Percentiles rank a stretch among this genome's conserved stretches.
Conservation (phyloP, 2,329 filamentous ascomycete genomes). For the Aspergillus sp. region DNA sequence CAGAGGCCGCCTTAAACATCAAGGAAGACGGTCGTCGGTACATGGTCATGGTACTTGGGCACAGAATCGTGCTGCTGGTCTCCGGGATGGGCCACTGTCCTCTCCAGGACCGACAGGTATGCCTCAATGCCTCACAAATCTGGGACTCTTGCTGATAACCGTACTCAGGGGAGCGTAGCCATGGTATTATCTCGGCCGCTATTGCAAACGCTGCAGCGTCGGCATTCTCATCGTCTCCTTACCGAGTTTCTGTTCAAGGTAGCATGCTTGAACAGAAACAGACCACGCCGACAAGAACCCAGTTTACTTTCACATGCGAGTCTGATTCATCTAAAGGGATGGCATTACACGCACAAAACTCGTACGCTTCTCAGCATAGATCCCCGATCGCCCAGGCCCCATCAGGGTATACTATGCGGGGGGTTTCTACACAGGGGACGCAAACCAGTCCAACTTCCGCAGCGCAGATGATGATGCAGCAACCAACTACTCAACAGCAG, state of each 20-base stretch:
- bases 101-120: slow-evolving; percentile 42
- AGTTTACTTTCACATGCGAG: slow-evolving; percentile 96
- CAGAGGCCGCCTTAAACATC: slow-evolving; percentile 76
- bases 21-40: slow-evolving; percentile 61
- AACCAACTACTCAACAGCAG: slow-evolving; percentile 25
- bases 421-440: slow-evolving; percentile 53
- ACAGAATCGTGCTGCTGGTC: slow-evolving; percentile 50
- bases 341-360: slow-evolving; percentile 66
- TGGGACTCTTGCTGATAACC: slow-evolving; percentile 2
- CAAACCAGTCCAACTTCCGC: slow-evolving; percentile 56
- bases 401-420: slow-evolving; percentile 35
- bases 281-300: slow-evolving; percentile 69
- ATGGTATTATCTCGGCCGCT: slow-evolving; percentile 87
- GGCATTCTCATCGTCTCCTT: slow-evolving; percentile 60
- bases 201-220: slow-evolving; percentile 84
- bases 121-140: neutral
- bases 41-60: slow-evolving; percentile 59
- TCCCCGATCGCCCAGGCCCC: slow-evolving; percentile 33
- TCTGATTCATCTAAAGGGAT: slow-evolving; percentile 80
- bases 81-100: slow-evolving; percentile 47
- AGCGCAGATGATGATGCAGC: slow-evolving; percentile 37
- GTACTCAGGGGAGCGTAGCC: slow-evolving; percentile 47
- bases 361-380: slow-evolving; percentile 40
- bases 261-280: slow-evolving; percentile 76
- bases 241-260: slow-evolving; percentile 71